Percentiles rank a stretch among this genome's conserved stretches.
These are phyloP conservation scores for Prunella vulgaris DNA, from an alignment of 257 asterid species.

Conservation along the genomic window DNA sequence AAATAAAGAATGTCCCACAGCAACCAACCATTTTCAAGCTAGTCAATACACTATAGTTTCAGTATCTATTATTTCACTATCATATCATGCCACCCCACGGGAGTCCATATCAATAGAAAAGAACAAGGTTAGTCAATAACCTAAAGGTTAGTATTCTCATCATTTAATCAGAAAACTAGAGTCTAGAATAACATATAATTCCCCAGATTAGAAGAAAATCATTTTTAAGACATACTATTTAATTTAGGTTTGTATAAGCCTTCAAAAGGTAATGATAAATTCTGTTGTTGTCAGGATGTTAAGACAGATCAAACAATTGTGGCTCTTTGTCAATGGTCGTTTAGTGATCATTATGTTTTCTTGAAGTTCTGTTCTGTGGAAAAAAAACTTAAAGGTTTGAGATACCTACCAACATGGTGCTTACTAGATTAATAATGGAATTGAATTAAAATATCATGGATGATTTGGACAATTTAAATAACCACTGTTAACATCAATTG, in stretches of 20 bases:
- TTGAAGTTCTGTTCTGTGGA: neutral
- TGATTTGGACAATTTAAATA: neutral
- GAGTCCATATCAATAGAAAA: neutral
- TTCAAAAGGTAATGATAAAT: neutral
- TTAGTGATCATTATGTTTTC: neutral
- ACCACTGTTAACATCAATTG: neutral
- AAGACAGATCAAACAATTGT: neutral
- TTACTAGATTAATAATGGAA: neutral
- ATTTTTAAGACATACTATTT: neutral
- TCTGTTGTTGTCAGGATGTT: neutral
- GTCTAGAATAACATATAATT: neutral
- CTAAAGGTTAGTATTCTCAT: neutral
- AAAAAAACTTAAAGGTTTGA: neutral
- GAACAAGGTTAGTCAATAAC: neutral
- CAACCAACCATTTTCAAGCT: conserved; percentile 7
- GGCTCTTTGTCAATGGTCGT: neutral
- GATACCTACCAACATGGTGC: conserved; percentile 3
- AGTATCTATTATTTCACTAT: neutral
- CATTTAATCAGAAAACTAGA: neutral
- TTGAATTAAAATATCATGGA: neutral
- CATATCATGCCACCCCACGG: neutral
- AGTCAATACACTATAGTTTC: neutral
- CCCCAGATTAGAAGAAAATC: neutral
- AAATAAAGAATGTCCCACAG: neutral
- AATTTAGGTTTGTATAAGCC: neutral